Conservation (phyloP, 768 basidiomycete species). For the Rhizopogon vesiculosus region DNA sequence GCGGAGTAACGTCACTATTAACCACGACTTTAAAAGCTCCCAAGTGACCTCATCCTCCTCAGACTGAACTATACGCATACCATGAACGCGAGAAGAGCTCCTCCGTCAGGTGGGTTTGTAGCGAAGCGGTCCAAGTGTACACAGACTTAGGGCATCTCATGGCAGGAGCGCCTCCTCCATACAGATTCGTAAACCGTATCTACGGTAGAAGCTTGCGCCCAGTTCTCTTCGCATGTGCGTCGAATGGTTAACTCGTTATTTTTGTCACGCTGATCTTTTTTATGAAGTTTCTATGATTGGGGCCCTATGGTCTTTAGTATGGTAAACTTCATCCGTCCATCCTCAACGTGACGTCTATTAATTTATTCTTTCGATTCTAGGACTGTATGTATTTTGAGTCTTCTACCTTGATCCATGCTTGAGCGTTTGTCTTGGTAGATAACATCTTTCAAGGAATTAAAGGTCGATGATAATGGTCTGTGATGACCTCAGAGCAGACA, state of each 20-base stretch:
- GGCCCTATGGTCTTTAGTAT: constrained; percentile 57
- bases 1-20: too few relatives aligned
- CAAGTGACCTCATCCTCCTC: too few relatives aligned
- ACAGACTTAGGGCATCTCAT: background rate
- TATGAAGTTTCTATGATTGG: constrained; percentile 35
- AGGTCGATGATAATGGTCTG: constrained; percentile 45
- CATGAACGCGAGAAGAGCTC: constrained; percentile 13
- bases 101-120: constrained; percentile 9
- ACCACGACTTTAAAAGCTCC: too few relatives aligned
- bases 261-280: background rate
- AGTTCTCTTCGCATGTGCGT: constrained; percentile 43
- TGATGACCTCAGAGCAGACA: constrained; percentile 3
- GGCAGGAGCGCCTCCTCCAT: constrained; percentile 49
- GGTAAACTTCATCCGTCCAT: constrained; percentile 39
- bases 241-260: constrained; percentile 8
- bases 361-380: constrained; percentile 5
- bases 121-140: background rate
- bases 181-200: constrained; percentile 52
- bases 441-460: constrained; percentile 53
- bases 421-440: constrained; percentile 36
- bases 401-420: background rate
- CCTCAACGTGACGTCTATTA: background rate
- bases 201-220: constrained; percentile 60
- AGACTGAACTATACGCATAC: background rate
- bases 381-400: constrained; percentile 13